phyloP scores from a whole-genome alignment of 139 green algal species.

The Chlorella sorokiniana region DNA sequence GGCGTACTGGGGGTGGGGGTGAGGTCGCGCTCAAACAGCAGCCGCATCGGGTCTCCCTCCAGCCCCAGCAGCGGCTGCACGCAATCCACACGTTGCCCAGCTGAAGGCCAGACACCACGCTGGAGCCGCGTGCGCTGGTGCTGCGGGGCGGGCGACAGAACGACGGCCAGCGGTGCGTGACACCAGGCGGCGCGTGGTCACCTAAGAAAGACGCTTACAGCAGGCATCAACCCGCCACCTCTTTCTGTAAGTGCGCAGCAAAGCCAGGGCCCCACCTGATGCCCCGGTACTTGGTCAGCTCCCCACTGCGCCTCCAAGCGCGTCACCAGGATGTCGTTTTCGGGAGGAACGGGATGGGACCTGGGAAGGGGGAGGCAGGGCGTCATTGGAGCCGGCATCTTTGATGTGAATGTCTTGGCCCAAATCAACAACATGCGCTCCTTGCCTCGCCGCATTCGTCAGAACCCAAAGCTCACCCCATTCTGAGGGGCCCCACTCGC shows the following conservation, averaged over 20 bases:
- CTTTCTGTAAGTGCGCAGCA: too few species aligned
- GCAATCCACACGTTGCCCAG: conserved; percentile 94
- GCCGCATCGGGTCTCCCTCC: conserved; percentile 98
- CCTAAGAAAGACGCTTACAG: too few species aligned
- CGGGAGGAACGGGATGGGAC: conserved; percentile 90
- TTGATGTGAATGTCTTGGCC: too few species aligned
- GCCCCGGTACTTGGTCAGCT: conserved; percentile 75
- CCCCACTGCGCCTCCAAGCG: conserved; percentile 92
- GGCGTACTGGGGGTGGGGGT: conserved; percentile 96
- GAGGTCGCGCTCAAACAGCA: conserved; percentile 97
- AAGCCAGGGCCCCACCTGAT: conserved; percentile 37
- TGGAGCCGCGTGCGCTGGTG: conserved; percentile 51
- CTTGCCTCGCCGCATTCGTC: neutral
- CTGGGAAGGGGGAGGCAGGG: conserved; percentile 33
- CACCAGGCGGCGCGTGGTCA: too few species aligned
- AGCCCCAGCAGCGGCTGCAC: conserved; percentile 93
- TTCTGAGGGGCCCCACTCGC: conserved; percentile 84
- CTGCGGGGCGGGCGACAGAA: neutral
- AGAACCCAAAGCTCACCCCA: conserved; percentile 61
- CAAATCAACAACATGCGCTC: too few species aligned
- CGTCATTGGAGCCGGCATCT: too few species aligned
- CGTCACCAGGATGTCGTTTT: conserved; percentile 75
- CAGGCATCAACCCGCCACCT: too few species aligned
- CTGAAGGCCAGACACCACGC: conserved; percentile 72
- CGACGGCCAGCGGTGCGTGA: neutral